Conservation (phyloP, 805 yeast genomes). For the Pichia membranifaciens region DNA sequence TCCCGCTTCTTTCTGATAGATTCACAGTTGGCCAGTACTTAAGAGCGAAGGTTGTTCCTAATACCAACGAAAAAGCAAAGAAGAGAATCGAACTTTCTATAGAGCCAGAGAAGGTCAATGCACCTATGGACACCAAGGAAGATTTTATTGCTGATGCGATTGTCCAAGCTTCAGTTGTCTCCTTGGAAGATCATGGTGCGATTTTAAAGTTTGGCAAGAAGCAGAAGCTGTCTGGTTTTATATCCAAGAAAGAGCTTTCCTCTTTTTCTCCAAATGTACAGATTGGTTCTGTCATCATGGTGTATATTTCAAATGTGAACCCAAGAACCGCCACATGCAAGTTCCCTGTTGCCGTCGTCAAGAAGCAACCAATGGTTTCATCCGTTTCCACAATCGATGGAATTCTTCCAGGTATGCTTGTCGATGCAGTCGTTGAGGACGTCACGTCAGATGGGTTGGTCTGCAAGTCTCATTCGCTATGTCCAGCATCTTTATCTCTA, state of each 20-base stretch:
- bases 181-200: conserved; percentile 90
- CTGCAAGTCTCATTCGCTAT: conserved; percentile 69
- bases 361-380: conserved; percentile 44
- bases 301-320: conserved; percentile 47
- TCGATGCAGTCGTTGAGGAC: conserved; percentile 65
- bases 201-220: conserved; percentile 62
- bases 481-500: conserved; percentile 63
- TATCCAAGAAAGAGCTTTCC: conserved; percentile 61
- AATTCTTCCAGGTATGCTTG: conserved; percentile 77
- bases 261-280: conserved; percentile 1
- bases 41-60: conserved; percentile 66
- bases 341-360: conserved; percentile 35
- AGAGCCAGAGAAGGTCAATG: conserved; percentile 71
- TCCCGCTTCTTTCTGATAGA: conserved; percentile 50
- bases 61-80: conserved; percentile 35
- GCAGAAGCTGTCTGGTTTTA: conserved; percentile 56
- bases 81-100: conserved; percentile 66
- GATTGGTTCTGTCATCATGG: conserved; percentile 67
- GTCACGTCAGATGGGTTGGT: conserved; percentile 56
- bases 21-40: conserved; percentile 81
- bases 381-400: conserved; percentile 72
- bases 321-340: conserved; percentile 56
- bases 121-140: conserved; percentile 48
- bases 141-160: conserved; percentile 59
- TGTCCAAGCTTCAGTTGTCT: conserved; percentile 70